These are phyloP conservation scores for Teratosphaeria nubilosa DNA, from an alignment of 2,329 filamentous ascomycete genomes.

Conservation along the genomic window DNA sequence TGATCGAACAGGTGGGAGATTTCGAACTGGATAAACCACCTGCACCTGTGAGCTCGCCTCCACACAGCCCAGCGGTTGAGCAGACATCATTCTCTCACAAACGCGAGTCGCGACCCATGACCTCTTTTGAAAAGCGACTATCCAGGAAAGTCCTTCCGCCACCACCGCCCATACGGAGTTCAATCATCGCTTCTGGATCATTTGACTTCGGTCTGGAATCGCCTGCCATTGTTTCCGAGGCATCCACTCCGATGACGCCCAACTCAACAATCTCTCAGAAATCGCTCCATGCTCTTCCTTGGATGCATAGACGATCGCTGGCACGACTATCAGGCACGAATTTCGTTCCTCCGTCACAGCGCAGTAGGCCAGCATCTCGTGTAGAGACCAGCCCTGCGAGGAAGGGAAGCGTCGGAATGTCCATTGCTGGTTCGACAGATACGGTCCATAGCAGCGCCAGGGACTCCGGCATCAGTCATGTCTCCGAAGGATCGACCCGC, in stretches of 20 bases:
- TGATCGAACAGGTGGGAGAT: constrained; percentile 64
- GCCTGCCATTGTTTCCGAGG: neutral
- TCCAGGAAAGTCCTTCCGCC: constrained; percentile 11
- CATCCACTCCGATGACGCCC: neutral
- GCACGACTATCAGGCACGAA: constrained; percentile 8
- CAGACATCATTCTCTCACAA: neutral
- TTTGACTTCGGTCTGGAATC: constrained; percentile 1
- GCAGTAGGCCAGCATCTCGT: constrained; percentile 5
- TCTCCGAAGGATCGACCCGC: constrained; percentile 75
- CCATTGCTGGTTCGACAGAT: constrained; percentile 66
- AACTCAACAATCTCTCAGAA: neutral
- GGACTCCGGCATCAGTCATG: constrained; percentile 68
- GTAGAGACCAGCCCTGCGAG: constrained; percentile 20
- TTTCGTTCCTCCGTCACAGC: constrained; percentile 6
- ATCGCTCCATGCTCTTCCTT: neutral
- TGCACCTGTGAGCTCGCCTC: neutral
- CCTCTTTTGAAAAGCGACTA: constrained; percentile 10
- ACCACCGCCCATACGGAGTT: constrained; percentile 2
- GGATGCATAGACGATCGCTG: constrained; percentile 1
- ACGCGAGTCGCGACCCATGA: neutral
- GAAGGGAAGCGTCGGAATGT: constrained; percentile 62
- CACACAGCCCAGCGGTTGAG: neutral
- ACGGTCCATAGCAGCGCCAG: constrained; percentile 63
- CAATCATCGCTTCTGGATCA: neutral
- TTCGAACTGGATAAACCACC: constrained; percentile 12